Base-by-base conservation (phyloP, 208 protist genomes). In the Blastocrithidia nonstop region DNA sequence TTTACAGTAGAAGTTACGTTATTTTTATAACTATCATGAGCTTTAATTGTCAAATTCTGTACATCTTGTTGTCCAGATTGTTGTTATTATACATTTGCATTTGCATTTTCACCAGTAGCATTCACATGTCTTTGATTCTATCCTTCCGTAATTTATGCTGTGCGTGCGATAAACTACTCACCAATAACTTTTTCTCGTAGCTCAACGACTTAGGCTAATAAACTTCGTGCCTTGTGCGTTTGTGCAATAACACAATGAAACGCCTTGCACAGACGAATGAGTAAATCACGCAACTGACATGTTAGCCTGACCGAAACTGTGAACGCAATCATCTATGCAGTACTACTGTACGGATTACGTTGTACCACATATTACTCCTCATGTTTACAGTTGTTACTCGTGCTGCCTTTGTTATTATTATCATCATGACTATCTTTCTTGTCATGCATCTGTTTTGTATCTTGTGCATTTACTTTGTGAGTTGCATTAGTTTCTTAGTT, bases 111-210 rank as follows among this genome's bases (percentile, higher is more conserved):
- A n/a, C n/a, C n/a, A n/a, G n/a, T n/a, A n/a, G n/a, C n/a, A n/a
- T n/a, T n/a, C n/a, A n/a, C n/a, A n/a, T n/a, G n/a, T n/a, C n/a
- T n/a, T n/a, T n/a, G n/a, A n/a, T n/a, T n/a, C 19, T 57, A 45
- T 29, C 60, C 42, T 16, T 41, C 47, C 3, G 53, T 57, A 19
- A 53, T 49, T 25, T 39, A 23, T 23, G 23, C 6, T 6, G 29
- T 33, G 6, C 21, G 38, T 23, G 64, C 67, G 46, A 83, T 84
- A 55, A 77, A 90, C 55, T 90, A 75, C 45, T 86, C 81, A n/a
- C 59, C 42, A 8, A 71, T 47, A 4, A 61, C 65, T 8, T 24
- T 41, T 31, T 74, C 64, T 21, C 75, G 66, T 32, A 85, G 43
- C 9, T 36, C 54, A 16, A 86, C 45, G 6, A 90, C 47, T 7